Base-by-base conservation (phyloP, 169 alveolate species). In the Cystoisospora suis region DNA sequence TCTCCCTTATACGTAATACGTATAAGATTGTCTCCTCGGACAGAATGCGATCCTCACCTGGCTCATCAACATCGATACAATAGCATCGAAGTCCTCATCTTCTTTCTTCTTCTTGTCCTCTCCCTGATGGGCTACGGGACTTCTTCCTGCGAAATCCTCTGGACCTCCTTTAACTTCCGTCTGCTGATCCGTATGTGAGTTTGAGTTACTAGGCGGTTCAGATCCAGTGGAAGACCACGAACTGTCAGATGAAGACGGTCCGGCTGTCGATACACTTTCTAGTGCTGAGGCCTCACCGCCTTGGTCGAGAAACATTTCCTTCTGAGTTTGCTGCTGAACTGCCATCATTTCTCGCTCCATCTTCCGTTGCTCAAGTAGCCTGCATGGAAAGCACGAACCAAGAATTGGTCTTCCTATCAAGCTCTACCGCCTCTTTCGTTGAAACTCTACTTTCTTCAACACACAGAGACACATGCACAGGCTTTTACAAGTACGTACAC, bases 31-130 rank as follows among this genome's bases (percentile, higher is more conserved):
- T n/a, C n/a, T n/a, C n/a, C n/a, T n/a, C n/a, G n/a, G n/a, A n/a
- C n/a, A n/a, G n/a, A n/a, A n/a, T n/a, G n/a, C n/a, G n/a, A n/a
- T 59, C 56, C 86, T 77, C 69, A 85, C 90, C 81, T 85, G 81
- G 6, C 46, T 49, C 81, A 85, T 85, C 34, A 85, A 70, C 34
- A 65, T 29, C 23, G 90, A 56, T 38, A 85, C 90, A 4, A 85
- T 15, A 2, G 56, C 83, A 4, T 85, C 90, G 40, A 85, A 85
- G 38, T 44, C 27, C 27, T 15, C 42, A 70, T 85, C 83, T 27
- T 85, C 90, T 17, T 36, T 12, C 45, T 40, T 20, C 83, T 34
- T 72, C 56, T 72, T 34, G 53, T 34, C 83, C 58, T 6, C 4
- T 69, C 29, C 80, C 32, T 34, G 65, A 23, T 23, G 23, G 65